Evolutionary conservation across 225 moss, liverwort and hornwort genomes (phyloP).

Genomic region (Climacium dendroides): DNA sequence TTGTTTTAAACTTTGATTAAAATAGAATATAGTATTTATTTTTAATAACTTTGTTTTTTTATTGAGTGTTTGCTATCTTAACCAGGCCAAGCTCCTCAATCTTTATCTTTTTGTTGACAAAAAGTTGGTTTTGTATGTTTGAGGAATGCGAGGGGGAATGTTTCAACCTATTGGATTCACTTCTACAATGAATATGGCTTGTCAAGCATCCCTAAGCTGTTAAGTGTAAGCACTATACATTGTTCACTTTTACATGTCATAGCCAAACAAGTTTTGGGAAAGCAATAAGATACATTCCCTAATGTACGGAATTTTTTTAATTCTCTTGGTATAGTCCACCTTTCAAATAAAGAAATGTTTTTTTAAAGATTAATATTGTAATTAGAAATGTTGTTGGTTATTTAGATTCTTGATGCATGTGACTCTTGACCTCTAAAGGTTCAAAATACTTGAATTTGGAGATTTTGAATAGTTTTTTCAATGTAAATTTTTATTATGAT

Average conservation of each 20-base stretch:
- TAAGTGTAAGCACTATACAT: neutral
- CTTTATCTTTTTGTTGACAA: too few relatives aligned
- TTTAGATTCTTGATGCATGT: neutral
- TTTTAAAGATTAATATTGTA: neutral
- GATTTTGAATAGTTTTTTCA: neutral
- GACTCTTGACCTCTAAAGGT: neutral
- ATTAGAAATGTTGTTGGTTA: neutral
- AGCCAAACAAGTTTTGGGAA: neutral
- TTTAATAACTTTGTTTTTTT: neutral
- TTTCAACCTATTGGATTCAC: neutral
- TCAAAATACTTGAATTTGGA: neutral
- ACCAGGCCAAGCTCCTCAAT: accelerated
- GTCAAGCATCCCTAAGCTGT: accelerated
- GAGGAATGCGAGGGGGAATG: too few relatives aligned
- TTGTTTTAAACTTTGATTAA: neutral
- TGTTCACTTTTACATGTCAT: neutral
- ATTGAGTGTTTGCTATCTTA: neutral
- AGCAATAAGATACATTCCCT: accelerated
- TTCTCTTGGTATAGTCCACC: accelerated
- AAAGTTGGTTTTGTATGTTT: too few relatives aligned
- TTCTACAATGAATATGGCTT: too few relatives aligned
- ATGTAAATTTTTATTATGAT: neutral
- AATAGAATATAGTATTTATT: neutral
- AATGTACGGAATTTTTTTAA: accelerated
- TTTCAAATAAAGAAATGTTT: accelerated